Conservation (phyloP, 176 grass and related monocot genomes). For the Secale cereale region DNA sequence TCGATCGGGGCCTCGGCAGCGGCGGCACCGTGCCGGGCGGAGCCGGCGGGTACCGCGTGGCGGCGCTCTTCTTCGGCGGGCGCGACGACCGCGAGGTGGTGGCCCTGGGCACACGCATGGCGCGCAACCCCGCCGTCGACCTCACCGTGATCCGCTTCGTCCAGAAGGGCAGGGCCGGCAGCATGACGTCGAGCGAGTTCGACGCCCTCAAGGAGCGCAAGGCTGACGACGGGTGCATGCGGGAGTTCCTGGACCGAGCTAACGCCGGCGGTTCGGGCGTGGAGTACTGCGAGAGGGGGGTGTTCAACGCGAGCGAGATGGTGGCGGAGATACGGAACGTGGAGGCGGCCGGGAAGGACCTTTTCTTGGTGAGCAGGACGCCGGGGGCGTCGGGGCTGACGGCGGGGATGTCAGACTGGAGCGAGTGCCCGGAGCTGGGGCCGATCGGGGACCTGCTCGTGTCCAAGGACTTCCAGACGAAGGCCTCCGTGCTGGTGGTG, state of each 20-base stretch:
- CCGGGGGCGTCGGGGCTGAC: constrained; percentile 44
- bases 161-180: background rate
- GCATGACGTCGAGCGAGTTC: constrained; percentile 20
- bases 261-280: background rate
- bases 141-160: constrained; percentile 58
- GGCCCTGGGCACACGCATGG: constrained; percentile 53
- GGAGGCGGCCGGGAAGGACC: constrained; percentile 43
- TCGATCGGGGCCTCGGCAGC: constrained; percentile 61
- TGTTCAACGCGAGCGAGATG: constrained; percentile 58
- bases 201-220: constrained; percentile 42
- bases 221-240: constrained; percentile 46
- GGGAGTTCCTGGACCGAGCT: constrained; percentile 36
- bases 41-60: constrained; percentile 26
- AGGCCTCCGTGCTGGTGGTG: constrained; percentile 57
- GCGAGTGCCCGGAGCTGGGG: constrained; percentile 80
- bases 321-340: constrained; percentile 43
- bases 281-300: constrained; percentile 46
- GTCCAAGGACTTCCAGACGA: constrained; percentile 56
- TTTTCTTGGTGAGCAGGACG: constrained; percentile 56
- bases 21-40: background rate
- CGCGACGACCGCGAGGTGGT: constrained; percentile 74
- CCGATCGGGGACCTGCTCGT: constrained; percentile 67
- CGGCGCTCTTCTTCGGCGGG: constrained; percentile 67
- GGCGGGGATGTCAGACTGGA: constrained; percentile 67
- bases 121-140: constrained; percentile 42